Evolutionary conservation across 73 alveolate species (phyloP).

Genomic region (Paramecium sonneborni): DNA sequence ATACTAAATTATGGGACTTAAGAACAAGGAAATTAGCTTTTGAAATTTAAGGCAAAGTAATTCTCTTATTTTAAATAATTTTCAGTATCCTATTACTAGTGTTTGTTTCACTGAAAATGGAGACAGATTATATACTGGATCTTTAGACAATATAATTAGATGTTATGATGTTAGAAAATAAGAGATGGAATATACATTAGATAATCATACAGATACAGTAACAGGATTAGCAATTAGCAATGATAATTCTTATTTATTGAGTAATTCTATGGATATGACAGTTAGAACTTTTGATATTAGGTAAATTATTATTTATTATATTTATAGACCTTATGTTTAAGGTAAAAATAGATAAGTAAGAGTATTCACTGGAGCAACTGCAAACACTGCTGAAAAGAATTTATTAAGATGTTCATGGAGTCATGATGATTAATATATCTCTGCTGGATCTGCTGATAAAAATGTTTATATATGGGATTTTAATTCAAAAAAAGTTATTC

Average conservation of each 20-base stretch:
- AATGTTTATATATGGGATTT: conserved; percentile 91
- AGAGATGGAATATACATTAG: conserved; percentile 79
- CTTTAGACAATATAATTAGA: conserved; percentile 88
- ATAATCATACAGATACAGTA: conserved; percentile 92
- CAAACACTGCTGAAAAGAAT: conserved; percentile 86
- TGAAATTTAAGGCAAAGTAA: conserved; percentile 64
- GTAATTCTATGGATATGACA: conserved; percentile 90
- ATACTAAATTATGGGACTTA: conserved; percentile 78
- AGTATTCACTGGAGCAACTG: conserved; percentile 83
- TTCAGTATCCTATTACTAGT: conserved; percentile 70
- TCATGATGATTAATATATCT: conserved; percentile 76
- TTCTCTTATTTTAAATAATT: neutral
- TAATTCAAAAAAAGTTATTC: conserved; percentile 76
- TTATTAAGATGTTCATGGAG: conserved; percentile 89
- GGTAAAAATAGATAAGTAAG: conserved; percentile 74
- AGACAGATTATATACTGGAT: conserved; percentile 86
- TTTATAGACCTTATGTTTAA: conserved; percentile 67
- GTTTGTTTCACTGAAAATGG: conserved; percentile 70
- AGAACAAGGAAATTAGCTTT: conserved; percentile 64
- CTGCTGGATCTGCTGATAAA: conserved; percentile 94
- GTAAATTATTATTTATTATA: neutral
- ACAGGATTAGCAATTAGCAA: conserved; percentile 91
- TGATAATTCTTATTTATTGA: conserved; percentile 80
- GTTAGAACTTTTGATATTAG: conserved; percentile 76
- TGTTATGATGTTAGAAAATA: conserved; percentile 86